Percentiles rank a stretch among this genome's conserved stretches.
phyloP scores from a whole-genome alignment of 352 stramenopile species.

The Blastocystis sp. region DNA sequence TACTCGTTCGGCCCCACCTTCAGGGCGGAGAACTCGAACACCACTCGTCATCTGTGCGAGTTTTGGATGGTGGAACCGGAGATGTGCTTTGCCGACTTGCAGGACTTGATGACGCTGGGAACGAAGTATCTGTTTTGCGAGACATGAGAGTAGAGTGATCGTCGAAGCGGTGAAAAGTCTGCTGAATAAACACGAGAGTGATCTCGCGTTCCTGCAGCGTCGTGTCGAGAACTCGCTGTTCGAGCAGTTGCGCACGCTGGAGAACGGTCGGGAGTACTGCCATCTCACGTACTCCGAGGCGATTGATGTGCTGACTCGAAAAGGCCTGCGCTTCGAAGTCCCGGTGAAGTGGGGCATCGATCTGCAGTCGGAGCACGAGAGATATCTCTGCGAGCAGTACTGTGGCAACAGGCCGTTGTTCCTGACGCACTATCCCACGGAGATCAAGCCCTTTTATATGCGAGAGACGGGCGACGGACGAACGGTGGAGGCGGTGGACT shows the following conservation, averaged over 20 bases:
- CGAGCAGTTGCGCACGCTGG: slow-evolving; percentile 72
- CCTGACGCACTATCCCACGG: slow-evolving; percentile 81
- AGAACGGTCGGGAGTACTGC: slow-evolving; percentile 38
- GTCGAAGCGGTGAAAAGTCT: neutral
- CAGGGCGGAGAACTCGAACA: slow-evolving; percentile 88
- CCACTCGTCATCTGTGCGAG: slow-evolving; percentile 80
- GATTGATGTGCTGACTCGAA: slow-evolving; percentile 74
- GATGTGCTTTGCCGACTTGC: slow-evolving; percentile 77
- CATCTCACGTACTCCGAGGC: slow-evolving; percentile 87
- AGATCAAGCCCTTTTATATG: slow-evolving; percentile 96
- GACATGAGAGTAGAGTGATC: neutral
- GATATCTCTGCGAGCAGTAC: slow-evolving; percentile 80
- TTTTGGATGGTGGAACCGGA: slow-evolving; percentile 93
- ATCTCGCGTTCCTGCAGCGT: slow-evolving; percentile 88
- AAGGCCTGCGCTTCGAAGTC: slow-evolving; percentile 73
- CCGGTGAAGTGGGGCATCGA: slow-evolving; percentile 83
- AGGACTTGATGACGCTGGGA: slow-evolving; percentile 85
- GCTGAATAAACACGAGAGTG: slow-evolving; percentile 66
- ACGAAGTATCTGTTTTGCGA: slow-evolving; percentile 78
- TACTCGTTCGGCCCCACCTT: slow-evolving; percentile 90
- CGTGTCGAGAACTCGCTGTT: slow-evolving; percentile 78
- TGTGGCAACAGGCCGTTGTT: slow-evolving; percentile 4
- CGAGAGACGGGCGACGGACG: slow-evolving; percentile 80
- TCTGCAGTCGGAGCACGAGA: slow-evolving; percentile 85
- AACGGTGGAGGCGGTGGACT: slow-evolving; percentile 84